These are phyloP conservation scores for Thelephora aurantiotincta DNA, from an alignment of 768 basidiomycete genomes.

Conservation along the genomic window DNA sequence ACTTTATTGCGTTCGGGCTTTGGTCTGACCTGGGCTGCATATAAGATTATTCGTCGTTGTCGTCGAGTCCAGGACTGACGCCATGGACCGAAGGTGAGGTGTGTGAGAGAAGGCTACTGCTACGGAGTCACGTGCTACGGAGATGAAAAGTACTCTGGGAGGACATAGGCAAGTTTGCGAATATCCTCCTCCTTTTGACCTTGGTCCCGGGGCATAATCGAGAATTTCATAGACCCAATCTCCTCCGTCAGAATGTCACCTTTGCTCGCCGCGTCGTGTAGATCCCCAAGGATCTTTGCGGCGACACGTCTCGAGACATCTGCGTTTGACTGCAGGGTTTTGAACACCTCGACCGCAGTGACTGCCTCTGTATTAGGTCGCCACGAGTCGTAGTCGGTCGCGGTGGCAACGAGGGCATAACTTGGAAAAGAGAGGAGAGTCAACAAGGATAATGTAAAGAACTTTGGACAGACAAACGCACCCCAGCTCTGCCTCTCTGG, in stretches of 20 bases:
- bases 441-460: neutral
- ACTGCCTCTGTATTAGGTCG: constrained; percentile 66
- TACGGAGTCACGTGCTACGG: too few species aligned
- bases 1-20: neutral
- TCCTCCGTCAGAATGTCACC: constrained; percentile 52
- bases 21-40: neutral
- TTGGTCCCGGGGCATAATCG: constrained; percentile 63
- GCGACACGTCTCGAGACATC: constrained; percentile 72
- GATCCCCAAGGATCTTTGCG: constrained; percentile 51
- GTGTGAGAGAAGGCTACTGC: too few species aligned
- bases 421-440: constrained; percentile 23
- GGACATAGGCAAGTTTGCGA: constrained; percentile 57
- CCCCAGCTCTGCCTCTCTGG: constrained; percentile 90
- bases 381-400: constrained; percentile 97
- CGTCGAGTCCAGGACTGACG: too few species aligned
- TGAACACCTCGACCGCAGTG: constrained; percentile 83
- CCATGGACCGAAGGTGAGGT: too few species aligned
- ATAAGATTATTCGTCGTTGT: neutral
- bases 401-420: constrained; percentile 81
- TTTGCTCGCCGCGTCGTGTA: constrained; percentile 42
- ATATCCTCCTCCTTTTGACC: constrained; percentile 43
- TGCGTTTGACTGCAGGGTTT: constrained; percentile 78
- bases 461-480: constrained; percentile 18
- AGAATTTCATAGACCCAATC: constrained; percentile 70
- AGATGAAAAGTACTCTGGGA: constrained; percentile 58